Evolutionary conservation across 2,329 filamentous ascomycete species (phyloP).

Genomic region (Neofusicoccum cordaticola): DNA sequence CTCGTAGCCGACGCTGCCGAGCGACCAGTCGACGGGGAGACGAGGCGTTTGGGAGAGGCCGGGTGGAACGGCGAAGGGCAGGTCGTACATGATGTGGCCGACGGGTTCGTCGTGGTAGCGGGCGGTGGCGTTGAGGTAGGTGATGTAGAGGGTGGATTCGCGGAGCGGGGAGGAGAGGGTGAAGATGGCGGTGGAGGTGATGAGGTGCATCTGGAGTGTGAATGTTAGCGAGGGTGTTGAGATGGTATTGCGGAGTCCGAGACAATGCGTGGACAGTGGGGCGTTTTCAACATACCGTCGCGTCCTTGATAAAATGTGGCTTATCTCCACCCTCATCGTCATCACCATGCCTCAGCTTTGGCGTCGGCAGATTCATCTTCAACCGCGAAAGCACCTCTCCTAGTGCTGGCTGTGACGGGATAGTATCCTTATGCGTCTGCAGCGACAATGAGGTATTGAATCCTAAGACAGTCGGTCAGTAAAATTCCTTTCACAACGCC

Average conservation of each 20-base stretch:
- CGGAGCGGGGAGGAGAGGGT: conserved; percentile 74
- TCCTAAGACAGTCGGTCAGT: conserved; percentile 41
- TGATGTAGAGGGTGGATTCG: conserved; percentile 71
- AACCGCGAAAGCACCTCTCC: conserved; percentile 71
- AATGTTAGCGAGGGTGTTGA: no score
- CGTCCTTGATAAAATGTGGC: conserved; percentile 75
- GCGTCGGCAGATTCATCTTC: conserved; percentile 68
- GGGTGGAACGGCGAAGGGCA: conserved; percentile 73
- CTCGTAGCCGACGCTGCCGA: conserved; percentile 77
- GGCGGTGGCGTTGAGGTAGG: conserved; percentile 77
- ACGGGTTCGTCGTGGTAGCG: conserved; percentile 78
- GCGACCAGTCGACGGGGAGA: conserved; percentile 77
- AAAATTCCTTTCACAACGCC: neutral
- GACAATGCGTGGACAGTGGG: neutral
- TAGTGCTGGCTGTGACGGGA: conserved; percentile 70
- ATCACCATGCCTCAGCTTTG: conserved; percentile 54
- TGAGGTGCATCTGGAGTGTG: conserved; percentile 62
- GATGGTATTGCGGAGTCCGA: neutral
- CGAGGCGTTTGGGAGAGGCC: conserved; percentile 70
- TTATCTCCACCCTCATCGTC: conserved; percentile 39
- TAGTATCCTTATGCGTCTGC: conserved; percentile 65
- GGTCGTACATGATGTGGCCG: conserved; percentile 71
- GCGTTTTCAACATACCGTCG: conserved; percentile 53
- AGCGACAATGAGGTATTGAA: conserved; percentile 79
- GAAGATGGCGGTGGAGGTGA: conserved; percentile 84